Evolutionary conservation across 768 basidiomycete genomes (phyloP).

Genomic region (Suillus plorans): DNA sequence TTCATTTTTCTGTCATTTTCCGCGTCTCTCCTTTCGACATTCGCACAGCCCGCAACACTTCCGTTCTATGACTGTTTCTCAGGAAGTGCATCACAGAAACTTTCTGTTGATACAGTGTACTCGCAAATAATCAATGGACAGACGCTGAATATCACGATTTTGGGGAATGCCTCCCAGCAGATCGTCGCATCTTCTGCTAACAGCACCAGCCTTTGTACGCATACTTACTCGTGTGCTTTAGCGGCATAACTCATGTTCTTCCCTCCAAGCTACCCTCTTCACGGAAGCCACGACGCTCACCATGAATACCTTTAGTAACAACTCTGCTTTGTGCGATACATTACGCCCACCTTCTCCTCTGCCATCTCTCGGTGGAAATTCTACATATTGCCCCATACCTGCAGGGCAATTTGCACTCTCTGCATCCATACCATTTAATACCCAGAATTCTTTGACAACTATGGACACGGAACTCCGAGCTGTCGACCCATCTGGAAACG

Average conservation of each 20-base stretch:
- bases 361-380: constrained; percentile 39
- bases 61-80: constrained; percentile 71
- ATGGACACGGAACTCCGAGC: constrained; percentile 82
- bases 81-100: constrained; percentile 52
- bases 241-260: constrained; percentile 12
- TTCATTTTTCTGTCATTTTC: constrained; percentile 13
- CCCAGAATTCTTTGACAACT: constrained; percentile 75
- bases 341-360: constrained; percentile 78
- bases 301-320: constrained; percentile 67
- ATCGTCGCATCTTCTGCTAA: constrained; percentile 60
- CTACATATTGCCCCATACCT: constrained; percentile 71
- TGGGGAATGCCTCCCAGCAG: constrained; percentile 60
- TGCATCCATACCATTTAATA: constrained; percentile 64
- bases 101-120: constrained; percentile 69
- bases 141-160: constrained; percentile 66
- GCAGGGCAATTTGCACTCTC: constrained; percentile 83
- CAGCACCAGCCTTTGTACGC: constrained; percentile 67
- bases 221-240: constrained; percentile 6
- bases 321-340: constrained; percentile 74
- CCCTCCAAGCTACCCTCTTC: constrained; percentile 75
- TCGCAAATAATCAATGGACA: constrained; percentile 59
- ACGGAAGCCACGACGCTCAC: constrained; percentile 80
- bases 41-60: constrained; percentile 60
- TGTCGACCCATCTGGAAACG: constrained; percentile 81
- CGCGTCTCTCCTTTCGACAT: constrained; percentile 24